phyloP scores from a whole-genome alignment of 2,329 filamentous ascomycete genomes.

The Grosmannia clavigera region DNA sequence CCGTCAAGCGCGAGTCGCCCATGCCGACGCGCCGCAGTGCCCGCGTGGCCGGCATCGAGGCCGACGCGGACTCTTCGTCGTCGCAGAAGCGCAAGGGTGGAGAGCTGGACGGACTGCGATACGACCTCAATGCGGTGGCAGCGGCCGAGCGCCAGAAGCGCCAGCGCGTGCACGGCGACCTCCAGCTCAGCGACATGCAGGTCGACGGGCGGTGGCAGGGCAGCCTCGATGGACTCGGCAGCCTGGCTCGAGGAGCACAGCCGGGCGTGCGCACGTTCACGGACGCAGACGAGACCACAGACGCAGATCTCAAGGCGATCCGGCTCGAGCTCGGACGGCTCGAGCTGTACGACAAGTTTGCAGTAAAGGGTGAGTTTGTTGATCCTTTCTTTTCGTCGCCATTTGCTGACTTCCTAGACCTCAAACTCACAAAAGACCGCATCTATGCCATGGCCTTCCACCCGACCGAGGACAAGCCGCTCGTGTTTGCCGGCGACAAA shows the following conservation, averaged over 20 bases:
- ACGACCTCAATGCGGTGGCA: neutral
- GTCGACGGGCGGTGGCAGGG: conserved; percentile 68
- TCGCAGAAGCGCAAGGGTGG: neutral
- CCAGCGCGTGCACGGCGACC: conserved; percentile 37
- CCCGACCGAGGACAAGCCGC: conserved; percentile 69
- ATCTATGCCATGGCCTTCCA: conserved; percentile 85
- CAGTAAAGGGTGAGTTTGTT: conserved; percentile 55
- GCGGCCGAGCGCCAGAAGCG: conserved; percentile 44
- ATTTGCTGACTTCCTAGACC: conserved; percentile 38
- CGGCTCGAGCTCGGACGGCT: conserved; percentile 67
- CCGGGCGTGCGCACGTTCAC: conserved; percentile 78
- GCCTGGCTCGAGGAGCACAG: conserved; percentile 49
- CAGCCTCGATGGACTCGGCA: conserved; percentile 47
- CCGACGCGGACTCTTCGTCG: conserved; percentile 21
- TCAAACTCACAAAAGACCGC: conserved; percentile 82
- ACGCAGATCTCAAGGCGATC: conserved; percentile 61
- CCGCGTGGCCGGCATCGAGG: conserved; percentile 41
- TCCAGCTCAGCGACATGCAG: conserved; percentile 64
- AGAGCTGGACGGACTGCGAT: neutral
- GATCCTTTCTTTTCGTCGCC: neutral
- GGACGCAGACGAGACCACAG: conserved; percentile 65
- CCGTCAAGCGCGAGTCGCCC: conserved; percentile 24
- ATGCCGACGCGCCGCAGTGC: conserved; percentile 46
- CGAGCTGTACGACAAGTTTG: conserved; percentile 71
- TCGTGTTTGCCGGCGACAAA: conserved; percentile 92